phyloP scores from a whole-genome alignment of 2,329 filamentous ascomycete genomes.

The Purpureocillium lavendulum region DNA sequence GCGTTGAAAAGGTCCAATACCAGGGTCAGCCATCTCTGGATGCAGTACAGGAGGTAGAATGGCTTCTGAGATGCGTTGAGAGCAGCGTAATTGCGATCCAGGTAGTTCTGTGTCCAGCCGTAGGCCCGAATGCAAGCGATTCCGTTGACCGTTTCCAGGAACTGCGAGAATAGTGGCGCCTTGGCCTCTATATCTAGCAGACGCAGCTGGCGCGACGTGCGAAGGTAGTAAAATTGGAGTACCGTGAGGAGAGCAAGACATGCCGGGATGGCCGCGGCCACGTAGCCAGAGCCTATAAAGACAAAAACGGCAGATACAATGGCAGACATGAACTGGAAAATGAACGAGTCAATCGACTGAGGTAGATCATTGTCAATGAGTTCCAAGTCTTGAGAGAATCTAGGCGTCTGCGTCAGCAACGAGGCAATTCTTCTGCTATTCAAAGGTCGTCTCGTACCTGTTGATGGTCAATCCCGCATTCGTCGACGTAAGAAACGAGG shows the following conservation, averaged over 20 bases:
- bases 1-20: slow-evolving; percentile 38
- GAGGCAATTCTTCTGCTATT: neutral
- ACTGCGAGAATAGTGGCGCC: slow-evolving; percentile 18
- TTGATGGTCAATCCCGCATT: slow-evolving; percentile 26
- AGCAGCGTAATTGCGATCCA: slow-evolving; percentile 8
- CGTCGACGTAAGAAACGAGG: slow-evolving; percentile 25
- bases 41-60: slow-evolving; percentile 33
- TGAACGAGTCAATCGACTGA: slow-evolving; percentile 15
- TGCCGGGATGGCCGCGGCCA: slow-evolving; percentile 37
- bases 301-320: slow-evolving; percentile 29
- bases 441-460: slow-evolving; percentile 1
- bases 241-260: slow-evolving; percentile 12
- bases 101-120: slow-evolving; percentile 16
- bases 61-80: slow-evolving; percentile 26
- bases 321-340: slow-evolving; percentile 11
- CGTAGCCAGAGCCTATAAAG: slow-evolving; percentile 33
- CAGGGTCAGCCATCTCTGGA: slow-evolving; percentile 41
- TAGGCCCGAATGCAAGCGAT: slow-evolving; percentile 24
- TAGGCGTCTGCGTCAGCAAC: neutral
- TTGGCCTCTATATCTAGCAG: slow-evolving; percentile 21
- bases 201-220: slow-evolving; percentile 21
- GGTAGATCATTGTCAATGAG: slow-evolving; percentile 28
- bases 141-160: slow-evolving; percentile 17
- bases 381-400: slow-evolving; percentile 31
- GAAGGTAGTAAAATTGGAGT: slow-evolving; percentile 21